A percentile compares a stretch with the other conserved stretches of the same genome.
These are phyloP conservation scores for Mayamaea pseudoterrestris DNA, from an alignment of 108 stramenopile genomes.

Conservation along the genomic window DNA sequence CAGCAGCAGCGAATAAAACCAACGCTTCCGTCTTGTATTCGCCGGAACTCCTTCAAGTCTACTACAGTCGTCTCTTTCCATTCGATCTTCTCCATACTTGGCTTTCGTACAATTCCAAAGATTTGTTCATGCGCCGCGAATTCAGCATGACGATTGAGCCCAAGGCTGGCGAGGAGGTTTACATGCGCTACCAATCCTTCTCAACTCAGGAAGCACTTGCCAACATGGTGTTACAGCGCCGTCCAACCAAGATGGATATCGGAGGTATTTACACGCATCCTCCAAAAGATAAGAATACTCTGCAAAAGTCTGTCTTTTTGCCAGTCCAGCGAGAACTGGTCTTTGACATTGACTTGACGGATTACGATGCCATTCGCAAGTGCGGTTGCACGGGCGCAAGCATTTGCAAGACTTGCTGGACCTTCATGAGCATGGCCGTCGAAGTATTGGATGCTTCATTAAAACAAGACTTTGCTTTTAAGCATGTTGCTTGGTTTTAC, in stretches of 20 bases:
- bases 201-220: conserved; percentile 59
- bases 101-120: conserved; percentile 47
- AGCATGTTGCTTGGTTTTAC: conserved; percentile 96
- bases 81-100: conserved; percentile 65
- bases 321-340: conserved; percentile 94
- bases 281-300: conserved; percentile 78
- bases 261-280: conserved; percentile 93
- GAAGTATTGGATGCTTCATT: conserved; percentile 81
- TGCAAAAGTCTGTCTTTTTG: conserved; percentile 43
- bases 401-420: conserved; percentile 93
- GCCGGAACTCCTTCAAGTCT: conserved; percentile 84
- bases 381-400: conserved; percentile 90
- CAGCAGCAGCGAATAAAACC: not conserved
- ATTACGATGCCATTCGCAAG: conserved; percentile 95
- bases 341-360: conserved; percentile 98
- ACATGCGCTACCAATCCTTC: conserved; percentile 94
- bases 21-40: conserved; percentile 47
- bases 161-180: conserved; percentile 83
- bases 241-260: conserved; percentile 99
- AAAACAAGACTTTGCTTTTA: conserved; percentile 92
- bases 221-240: conserved; percentile 53
- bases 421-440: conserved; percentile 94
- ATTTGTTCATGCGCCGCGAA: conserved; percentile 75
- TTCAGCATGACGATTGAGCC: conserved; percentile 93
- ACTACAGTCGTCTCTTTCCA: conserved; percentile 85